Base-by-base conservation (phyloP, 352 stramenopile genomes). In the Globisporangium takayamanum region DNA sequence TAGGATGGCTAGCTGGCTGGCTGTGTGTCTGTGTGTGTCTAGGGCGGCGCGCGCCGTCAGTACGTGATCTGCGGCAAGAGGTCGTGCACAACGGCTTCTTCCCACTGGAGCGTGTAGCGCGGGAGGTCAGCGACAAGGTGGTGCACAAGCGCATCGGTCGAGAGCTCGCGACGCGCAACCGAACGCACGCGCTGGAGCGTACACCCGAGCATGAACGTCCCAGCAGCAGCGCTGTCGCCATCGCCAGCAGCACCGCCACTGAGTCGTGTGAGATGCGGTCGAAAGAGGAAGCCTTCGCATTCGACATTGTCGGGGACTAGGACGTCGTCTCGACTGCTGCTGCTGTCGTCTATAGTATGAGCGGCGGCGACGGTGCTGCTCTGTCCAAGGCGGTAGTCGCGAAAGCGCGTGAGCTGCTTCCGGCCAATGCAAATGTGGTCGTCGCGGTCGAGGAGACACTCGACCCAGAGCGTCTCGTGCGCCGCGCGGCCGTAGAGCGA, bases 361-460 rank as follows among this genome's bases (percentile, higher is more conserved):
- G 6, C 30, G 14, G 14, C 15, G 45, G 50, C 28, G 2, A 30
- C 33, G 10, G 6, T 20, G 11, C 33, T 39, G 33, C 33, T 39
- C 6, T 39, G 33, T 8, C 33, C 33, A 6, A 60, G 58, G 8
- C 54, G 48, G 39, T 71, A 70, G 37, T 73, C 60, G 33, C 50
- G 62, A 44, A 78, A 79, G n/a, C 70, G 68, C 16, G 63, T 62
- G 15, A 81, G 62, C 50, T 81, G 70, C 48, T 77, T 78, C 39
- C 68, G 63, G 5, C 64, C 73, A 54, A 81, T 69, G 50, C 70
- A 81, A 18, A 81, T 48, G 46, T 77, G 68, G 48, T 67, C 50
- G 8, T 70, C 68, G 36, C 69, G 57, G 51, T 78, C 68, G 5
- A 77, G 55, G n/a, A 68, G 71, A 30, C 73, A 75, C 63, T 81